Base-by-base conservation (phyloP, 805 yeast species). In the Jamesozyma spencerorum region DNA sequence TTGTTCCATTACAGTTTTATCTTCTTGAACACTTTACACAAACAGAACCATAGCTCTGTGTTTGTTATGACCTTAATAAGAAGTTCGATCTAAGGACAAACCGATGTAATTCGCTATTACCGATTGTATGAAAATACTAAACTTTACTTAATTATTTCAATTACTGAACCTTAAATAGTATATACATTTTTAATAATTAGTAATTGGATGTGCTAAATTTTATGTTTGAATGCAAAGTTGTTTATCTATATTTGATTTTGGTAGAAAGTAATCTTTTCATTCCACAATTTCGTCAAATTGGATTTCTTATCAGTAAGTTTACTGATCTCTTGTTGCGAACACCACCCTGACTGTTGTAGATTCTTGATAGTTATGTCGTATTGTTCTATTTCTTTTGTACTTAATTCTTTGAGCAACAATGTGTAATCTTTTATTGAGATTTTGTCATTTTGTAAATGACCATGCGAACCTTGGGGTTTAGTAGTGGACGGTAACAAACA, bases 271-370 rank as follows among this genome's bases (percentile, higher is more conserved):
- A 39, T 39, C 15, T 36, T 39, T 7, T 39, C 42, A 13, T 28
- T 24, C 42, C 42, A 39, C 10, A 39, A 18, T 24, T 34, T 33
- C 4, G 28, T 17, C 12, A 34, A 29, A 18, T n/a, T 14, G 10
- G 8, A 12, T 18, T 30, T 39, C 26, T 34, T 39, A 5, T 29
- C 26, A 18, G 8, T 17, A 19, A 39, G 20, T 15, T 34, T 34
- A 5, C 22, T 17, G 13, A 39, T 28, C 15, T 39, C 42, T 11
- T 34, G 34, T 18, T 28, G 11, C 5, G 42, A 29, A 22, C 32
- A 39, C 42, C 42, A 39, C 8, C 42, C 42, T 12, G 28, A 14
- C 3, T 18, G 20, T 24, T 34, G 30, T 18, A 39, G 17, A 29
- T 30, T 34, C 5, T 34, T 34, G n/a, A 39, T 20, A 15, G 31